Evolutionary conservation across 177 flowering plant species (phyloP).

Genomic region (Vitis hybrid): DNA sequence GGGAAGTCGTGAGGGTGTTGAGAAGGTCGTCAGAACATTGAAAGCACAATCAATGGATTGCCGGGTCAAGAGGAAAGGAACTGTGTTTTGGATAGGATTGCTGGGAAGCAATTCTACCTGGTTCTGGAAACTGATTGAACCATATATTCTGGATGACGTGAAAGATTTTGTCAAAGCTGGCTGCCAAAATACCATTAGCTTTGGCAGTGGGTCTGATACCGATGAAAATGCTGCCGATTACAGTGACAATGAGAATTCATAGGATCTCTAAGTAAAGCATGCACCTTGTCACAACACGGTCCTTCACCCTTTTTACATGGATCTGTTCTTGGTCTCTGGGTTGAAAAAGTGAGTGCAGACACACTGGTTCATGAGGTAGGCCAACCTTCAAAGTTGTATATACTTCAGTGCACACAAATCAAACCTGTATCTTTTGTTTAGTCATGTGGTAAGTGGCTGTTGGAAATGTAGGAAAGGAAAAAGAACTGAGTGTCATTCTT

Average conservation of each 20-base stretch:
- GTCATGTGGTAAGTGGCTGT: too few species aligned
- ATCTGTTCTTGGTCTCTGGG: neutral
- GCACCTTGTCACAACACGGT: neutral
- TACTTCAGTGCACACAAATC: neutral
- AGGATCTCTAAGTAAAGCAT: too few species aligned
- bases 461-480: too few species aligned
- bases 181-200: conserved; percentile 23
- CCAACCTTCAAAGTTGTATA: neutral
- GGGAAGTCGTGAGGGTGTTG: conserved; percentile 59
- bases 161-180: conserved; percentile 40
- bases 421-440: neutral
- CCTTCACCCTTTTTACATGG: neutral
- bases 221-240: conserved; percentile 30
- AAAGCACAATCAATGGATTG: conserved; percentile 68
- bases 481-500: too few species aligned
- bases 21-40: conserved; percentile 52
- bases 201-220: conserved; percentile 41
- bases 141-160: conserved; percentile 59
- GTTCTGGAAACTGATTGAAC: conserved; percentile 82
- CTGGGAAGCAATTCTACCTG: conserved; percentile 54
- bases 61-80: conserved; percentile 70
- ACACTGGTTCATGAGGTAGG: conserved; percentile 1
- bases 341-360: neutral
- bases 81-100: conserved; percentile 82
- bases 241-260: conserved; percentile 18